A percentile compares a stretch with the other conserved stretches of the same genome.
These are phyloP conservation scores for Sanguinoderma infundibulare DNA, from an alignment of 1,284 basidiomycete species.

Conservation along the genomic window DNA sequence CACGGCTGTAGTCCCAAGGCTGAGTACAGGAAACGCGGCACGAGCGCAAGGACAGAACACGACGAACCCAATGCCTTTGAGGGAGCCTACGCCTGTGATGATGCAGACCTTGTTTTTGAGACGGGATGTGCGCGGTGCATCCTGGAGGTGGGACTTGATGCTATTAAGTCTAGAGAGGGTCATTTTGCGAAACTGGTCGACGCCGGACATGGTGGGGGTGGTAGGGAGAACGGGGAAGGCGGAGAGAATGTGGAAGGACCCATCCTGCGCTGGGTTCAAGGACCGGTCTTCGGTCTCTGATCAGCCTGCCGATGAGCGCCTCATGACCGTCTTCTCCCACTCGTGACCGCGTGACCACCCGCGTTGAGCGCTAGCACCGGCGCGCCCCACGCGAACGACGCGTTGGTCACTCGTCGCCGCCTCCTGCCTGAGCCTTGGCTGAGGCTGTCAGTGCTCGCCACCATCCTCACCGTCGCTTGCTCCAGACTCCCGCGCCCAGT, in stretches of 20 bases:
- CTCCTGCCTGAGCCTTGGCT: too few species aligned
- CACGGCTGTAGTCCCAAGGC: slow-evolving; percentile 55
- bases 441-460: too few species aligned
- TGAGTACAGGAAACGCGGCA: slow-evolving; percentile 8
- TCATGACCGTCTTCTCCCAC: too few species aligned
- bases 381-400: too few species aligned
- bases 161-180: slow-evolving; percentile 68
- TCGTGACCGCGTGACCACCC: too few species aligned
- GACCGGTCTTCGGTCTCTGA: neutral
- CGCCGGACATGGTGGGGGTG: slow-evolving; percentile 13
- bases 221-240: neutral
- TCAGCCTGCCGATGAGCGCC: too few species aligned
- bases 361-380: too few species aligned
- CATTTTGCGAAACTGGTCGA: slow-evolving; percentile 54
- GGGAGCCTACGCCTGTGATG: slow-evolving; percentile 85
- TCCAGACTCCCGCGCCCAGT: too few species aligned
- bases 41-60: neutral
- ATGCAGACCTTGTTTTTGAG: slow-evolving; percentile 88
- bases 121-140: slow-evolving; percentile 56
- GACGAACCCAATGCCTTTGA: slow-evolving; percentile 83
- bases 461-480: too few species aligned
- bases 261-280: neutral
- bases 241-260: neutral
- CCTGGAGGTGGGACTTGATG: slow-evolving; percentile 73
- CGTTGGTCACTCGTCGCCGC: too few species aligned